These are phyloP conservation scores for Trametes gibbosa DNA, from an alignment of 768 basidiomycete genomes.

Conservation along the genomic window DNA sequence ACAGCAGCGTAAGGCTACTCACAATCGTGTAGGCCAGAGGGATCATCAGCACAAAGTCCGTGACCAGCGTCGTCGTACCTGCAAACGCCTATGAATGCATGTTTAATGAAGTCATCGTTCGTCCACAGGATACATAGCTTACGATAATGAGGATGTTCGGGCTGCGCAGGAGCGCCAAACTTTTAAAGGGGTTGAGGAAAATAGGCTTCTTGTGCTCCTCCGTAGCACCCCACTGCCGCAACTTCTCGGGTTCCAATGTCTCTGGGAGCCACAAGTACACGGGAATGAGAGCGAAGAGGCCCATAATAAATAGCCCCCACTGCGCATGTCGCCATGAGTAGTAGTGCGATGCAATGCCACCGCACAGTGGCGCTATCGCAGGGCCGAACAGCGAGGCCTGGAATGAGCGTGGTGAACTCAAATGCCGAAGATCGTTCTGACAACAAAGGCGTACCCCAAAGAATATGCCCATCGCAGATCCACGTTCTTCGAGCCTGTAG, in stretches of 20 bases:
- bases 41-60: conserved; percentile 43
- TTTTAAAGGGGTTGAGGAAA: conserved; percentile 58
- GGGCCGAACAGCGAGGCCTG: conserved; percentile 57
- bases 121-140: conserved; percentile 22
- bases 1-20: conserved; percentile 21
- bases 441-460: conserved; percentile 38
- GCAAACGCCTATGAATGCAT: conserved; percentile 41
- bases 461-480: conserved; percentile 58
- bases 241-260: conserved; percentile 57
- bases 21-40: conserved; percentile 71
- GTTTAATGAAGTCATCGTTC: neutral
- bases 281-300: conserved; percentile 37
- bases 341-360: conserved; percentile 57
- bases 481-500: conserved; percentile 60
- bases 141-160: conserved; percentile 59
- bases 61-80: conserved; percentile 26
- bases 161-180: conserved; percentile 50
- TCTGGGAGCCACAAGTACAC: conserved; percentile 57
- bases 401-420: neutral
- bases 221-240: conserved; percentile 37
- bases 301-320: conserved; percentile 39
- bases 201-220: conserved; percentile 23
- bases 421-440: neutral
- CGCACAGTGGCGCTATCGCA: conserved; percentile 56
- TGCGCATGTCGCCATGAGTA: conserved; percentile 69